Base-by-base conservation (phyloP, 2,329 filamentous ascomycete genomes). In the Trichophyton equinum region DNA sequence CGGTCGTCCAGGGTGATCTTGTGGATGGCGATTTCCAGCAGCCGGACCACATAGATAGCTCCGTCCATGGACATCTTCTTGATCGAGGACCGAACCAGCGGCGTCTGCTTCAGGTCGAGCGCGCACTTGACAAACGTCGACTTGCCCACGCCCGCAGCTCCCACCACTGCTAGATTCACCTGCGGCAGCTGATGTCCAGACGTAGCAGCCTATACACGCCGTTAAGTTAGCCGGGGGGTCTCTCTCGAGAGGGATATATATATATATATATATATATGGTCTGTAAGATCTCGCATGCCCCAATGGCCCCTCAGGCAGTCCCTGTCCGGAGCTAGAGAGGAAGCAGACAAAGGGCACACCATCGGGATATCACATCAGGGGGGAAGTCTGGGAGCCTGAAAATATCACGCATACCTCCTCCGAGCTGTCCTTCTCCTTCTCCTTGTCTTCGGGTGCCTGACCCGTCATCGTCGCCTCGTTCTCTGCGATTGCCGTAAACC, bases 81-180 rank as follows among this genome's bases (percentile, higher is more conserved):
- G 56, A 78, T 76, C 15, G 75, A 75, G 13, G 72, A 71, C 20
- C 67, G 67, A 1, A 76, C 72, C 3, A 72, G 63, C 1, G 77
- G 73, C 0, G 74, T 68, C 58, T 73, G 70, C 61, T 77, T 78
- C 67, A 84, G 75, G 56, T 81, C 80, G 59, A 85, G 72, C 11
- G 82, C 80, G 61, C 77, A 76, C 64, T 79, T 79, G 63, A 84
- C 79, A 66, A 85, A 85, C 55, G 79, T 81, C 25, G 81, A 79
- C 71, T 85, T 85, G 63, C 82, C 82, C 4, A 81, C 78, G 58
- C 74, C 75, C 60, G 75, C 73, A 59, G 77, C 75, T 62, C 83
- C 82, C 55, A 84, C 72, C 33, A 85, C 78, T 57, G 79, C 80
- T 64, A 85, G 79, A 65, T 82, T 84, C 67, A 85, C 77, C 68